Evolutionary conservation across 306 rosid species (phyloP), one percentile per base, ranked within the genome.

Genomic region (Trifolium pratense): DNA sequence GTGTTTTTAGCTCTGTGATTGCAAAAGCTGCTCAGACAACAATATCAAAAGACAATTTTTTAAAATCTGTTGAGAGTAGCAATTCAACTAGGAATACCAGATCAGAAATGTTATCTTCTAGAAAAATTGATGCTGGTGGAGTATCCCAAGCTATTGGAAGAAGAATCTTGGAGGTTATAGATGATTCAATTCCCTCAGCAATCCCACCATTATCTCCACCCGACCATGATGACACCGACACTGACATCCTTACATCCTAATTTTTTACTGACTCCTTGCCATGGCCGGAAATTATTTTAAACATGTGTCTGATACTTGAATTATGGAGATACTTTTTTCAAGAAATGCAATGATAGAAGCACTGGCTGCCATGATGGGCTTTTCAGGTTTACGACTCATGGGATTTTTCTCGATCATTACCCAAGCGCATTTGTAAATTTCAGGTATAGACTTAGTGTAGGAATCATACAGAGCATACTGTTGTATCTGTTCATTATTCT

Each of bases 171-270:
- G 95, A 83, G 81, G 73, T 80, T 61, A 59, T 75, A 57, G 77
- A 81, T 52, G 81, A 36, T 13, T 80, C 85, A 57, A 73, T 80
- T 69, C 81, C 85, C 11, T 70, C 70, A 18, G 99, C 99, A 26
- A 57, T 89, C 78, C 92, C 97, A 20, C 99, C 99, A 23, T 76
- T 85, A 68, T 84, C 97, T 75, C 96, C 97, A 0, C 99, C 99
- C 1, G 56, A 72, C 79, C 75, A 64, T 58, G 81, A 78, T 12
- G 79, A 83, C 63, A 60, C 68, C 69, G 71, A 79, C 14, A 20
- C 70, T 68, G 73, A 80, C 73, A 76, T 39, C 31, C 63, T 73
- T 18, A 48, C 55, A 7, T 79, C 65, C 4, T 71, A 70, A 39
- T 74, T 69, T 71, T 57, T 69, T 43, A 73, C 48, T 46, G 63